Evolutionary conservation across 371 early-diverging fungal genomes (phyloP), one percentile per base, ranked within the genome.

Genomic region (Neoconidiobolus thromboides): DNA sequence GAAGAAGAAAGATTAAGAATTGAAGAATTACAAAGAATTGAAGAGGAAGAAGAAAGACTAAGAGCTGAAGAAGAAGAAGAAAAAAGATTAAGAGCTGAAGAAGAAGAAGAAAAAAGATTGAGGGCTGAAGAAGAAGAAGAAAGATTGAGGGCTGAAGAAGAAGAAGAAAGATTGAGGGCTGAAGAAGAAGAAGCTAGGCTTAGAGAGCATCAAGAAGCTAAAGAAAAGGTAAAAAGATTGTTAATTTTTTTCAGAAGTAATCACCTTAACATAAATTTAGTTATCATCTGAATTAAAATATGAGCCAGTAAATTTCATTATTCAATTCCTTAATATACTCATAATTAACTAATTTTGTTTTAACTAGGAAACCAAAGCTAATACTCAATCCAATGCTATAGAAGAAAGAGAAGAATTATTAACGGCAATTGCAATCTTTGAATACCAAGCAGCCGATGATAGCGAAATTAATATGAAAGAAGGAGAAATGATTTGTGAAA

Each of bases 401-500:
- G 26, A 51, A 36, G 52, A 5, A 15, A 7, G 50, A 1, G 9
- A 6, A 7, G 48, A 12, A n/a, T 39, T 42, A 55, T 69, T 37
- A 15, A 40, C 48, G 41, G 60, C 60, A n/a, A 59, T 59, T 50
- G 81, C 87, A 0, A 44, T 83, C 12, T 89, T 77, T 66, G 74
- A 75, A 46, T 89, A 85, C 68, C 72, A 74, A 12, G 83, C 79
- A 2, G 73, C 74, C 43, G 79, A 72, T 15, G 65, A 67, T 5
- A 83, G 81, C 36, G 89, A 89, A 63, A 73, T 89, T n/a, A 66
- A 81, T 1, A 68, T 89, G 43, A 72, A 67, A 3, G 75, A 73
- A 46, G 87, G 85, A 1, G 87, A 89, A 63, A 67, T 85, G 38
- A 76, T 89, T 55, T 75, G 74, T 15, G 82, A 87, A 1, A 65